phyloP scores from a whole-genome alignment of 495 filamentous ascomycete species.

The Lophiotrema nucula region DNA sequence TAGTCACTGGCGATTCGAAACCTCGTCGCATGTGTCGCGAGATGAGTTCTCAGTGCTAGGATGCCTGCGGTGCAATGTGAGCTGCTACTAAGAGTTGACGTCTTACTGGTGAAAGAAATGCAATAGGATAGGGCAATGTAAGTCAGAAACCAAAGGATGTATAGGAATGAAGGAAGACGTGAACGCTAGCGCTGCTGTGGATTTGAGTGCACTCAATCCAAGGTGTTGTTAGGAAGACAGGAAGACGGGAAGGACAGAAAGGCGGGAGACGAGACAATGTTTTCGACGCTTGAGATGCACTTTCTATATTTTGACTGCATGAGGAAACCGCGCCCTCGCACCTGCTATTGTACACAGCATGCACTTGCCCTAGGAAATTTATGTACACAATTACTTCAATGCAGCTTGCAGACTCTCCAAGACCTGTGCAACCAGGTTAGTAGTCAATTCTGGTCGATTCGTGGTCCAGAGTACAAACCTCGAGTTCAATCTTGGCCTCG shows the following conservation, averaged over 20 bases:
- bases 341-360: conserved; percentile 29
- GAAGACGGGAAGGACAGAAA: conserved; percentile 3
- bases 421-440: conserved; percentile 35
- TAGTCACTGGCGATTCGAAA: conserved; percentile 4
- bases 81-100: no score
- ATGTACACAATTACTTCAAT: conserved; percentile 43
- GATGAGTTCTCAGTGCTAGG: not conserved
- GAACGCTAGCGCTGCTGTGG: conserved; percentile 20
- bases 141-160: not conserved
- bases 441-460: conserved; percentile 4
- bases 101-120: conserved; percentile 5
- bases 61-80: no score
- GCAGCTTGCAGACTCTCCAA: conserved; percentile 48
- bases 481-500: conserved; percentile 97
- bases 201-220: no score
- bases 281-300: conserved; percentile 19
- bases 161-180: conserved; percentile 27
- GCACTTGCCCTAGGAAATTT: conserved; percentile 19
- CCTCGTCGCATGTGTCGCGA: conserved; percentile 19
- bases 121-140: not conserved
- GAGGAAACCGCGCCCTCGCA: conserved; percentile 10
- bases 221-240: no score
- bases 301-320: conserved; percentile 27
- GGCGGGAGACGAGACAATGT: conserved; percentile 2
- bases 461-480: conserved; percentile 57